Evolutionary conservation across 2,329 filamentous ascomycete genomes (phyloP).

Genomic region (Lecanicillium sp.): DNA sequence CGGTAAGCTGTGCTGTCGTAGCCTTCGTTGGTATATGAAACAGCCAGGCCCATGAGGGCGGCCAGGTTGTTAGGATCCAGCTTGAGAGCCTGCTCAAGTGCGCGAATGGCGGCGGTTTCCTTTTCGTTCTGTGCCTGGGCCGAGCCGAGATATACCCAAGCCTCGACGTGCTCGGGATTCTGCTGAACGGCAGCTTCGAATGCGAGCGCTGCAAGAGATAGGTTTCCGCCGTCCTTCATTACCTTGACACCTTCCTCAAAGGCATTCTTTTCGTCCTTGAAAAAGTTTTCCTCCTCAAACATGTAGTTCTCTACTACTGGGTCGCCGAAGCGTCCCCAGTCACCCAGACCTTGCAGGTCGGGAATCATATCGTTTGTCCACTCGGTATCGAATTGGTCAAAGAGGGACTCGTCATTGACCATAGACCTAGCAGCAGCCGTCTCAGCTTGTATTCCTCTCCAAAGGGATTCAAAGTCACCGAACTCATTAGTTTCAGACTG

Average conservation of each 20-base stretch:
- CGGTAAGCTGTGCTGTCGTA: conserved; percentile 96
- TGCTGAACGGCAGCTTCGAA: conserved; percentile 95
- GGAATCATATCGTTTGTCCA: conserved; percentile 56
- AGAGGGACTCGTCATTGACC: conserved; percentile 54
- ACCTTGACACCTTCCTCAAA: conserved; percentile 92
- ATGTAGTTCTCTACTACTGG: conserved; percentile 82
- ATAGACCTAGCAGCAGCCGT: conserved; percentile 61
- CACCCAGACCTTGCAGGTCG: conserved; percentile 55
- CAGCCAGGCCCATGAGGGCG: conserved; percentile 88
- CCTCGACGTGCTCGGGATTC: conserved; percentile 77
- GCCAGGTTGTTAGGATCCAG: conserved; percentile 79
- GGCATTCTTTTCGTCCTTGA: conserved; percentile 70
- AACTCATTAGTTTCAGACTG: conserved; percentile 67
- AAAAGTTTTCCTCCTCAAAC: conserved; percentile 92
- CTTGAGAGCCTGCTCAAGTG: conserved; percentile 83
- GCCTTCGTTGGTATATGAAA: conserved; percentile 97
- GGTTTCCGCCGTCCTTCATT: conserved; percentile 85
- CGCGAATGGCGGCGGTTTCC: conserved; percentile 89
- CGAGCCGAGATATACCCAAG: conserved; percentile 86
- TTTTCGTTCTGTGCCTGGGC: conserved; percentile 98
- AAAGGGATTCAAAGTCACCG: conserved; percentile 85
- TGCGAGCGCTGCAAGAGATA: conserved; percentile 85
- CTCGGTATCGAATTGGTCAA: conserved; percentile 65
- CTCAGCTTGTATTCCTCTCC: conserved; percentile 74
- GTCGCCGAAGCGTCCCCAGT: conserved; percentile 60